These are phyloP conservation scores for Arbutus unedo DNA, from an alignment of 148 eudicot genomes.

Conservation along the genomic window DNA sequence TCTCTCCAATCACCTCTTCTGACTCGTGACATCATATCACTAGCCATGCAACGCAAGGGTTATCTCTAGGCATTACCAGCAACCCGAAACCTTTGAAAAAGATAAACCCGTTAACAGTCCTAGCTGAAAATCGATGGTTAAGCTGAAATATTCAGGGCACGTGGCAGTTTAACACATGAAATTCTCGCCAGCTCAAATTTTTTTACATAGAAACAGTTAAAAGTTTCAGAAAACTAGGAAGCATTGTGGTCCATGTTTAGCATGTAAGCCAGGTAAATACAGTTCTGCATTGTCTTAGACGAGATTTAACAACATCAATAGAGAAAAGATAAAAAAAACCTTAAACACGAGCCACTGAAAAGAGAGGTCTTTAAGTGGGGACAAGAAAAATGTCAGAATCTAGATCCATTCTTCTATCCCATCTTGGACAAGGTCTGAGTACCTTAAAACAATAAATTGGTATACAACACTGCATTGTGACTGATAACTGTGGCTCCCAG, in stretches of 20 bases:
- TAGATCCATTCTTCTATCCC: background rate
- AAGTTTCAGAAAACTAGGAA: background rate
- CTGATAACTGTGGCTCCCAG: no score
- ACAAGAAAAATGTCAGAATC: background rate
- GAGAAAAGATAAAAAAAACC: background rate
- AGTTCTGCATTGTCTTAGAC: background rate
- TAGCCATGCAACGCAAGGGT: background rate
- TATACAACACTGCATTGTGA: background rate
- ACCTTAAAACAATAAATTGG: background rate
- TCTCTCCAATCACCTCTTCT: background rate
- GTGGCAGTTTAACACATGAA: background rate
- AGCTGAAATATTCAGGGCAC: background rate
- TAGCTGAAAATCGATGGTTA: no score
- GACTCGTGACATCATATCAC: background rate
- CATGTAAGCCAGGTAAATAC: background rate
- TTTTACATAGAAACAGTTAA: background rate
- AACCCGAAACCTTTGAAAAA: background rate
- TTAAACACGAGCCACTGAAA: slow-evolving; percentile 1
- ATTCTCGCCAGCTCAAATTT: background rate
- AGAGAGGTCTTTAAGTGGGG: background rate
- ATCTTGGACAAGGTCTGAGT: background rate
- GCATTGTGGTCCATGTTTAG: background rate
- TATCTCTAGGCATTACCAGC: background rate
- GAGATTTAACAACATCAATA: background rate
- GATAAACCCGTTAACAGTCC: no score